Base-by-base conservation (phyloP, 345 rosid species). In the Populus alba region DNA sequence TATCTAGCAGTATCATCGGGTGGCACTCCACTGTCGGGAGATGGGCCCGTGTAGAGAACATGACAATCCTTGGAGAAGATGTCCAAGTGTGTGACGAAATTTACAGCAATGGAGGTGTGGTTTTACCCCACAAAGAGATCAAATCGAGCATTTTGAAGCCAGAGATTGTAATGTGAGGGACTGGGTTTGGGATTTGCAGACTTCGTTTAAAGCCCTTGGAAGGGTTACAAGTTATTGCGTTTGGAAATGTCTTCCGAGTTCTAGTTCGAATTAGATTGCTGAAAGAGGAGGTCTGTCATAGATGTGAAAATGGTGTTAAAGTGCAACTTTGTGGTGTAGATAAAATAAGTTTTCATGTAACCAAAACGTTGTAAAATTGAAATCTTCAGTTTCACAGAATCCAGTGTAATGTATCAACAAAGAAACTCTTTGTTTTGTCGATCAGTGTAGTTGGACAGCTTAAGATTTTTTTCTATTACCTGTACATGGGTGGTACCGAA, bases 11-110 rank as follows among this genome's bases (percentile, higher is more conserved):
- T 74, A 96, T 96, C 77, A 87, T 96, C 0, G 99, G 99, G 33
- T 96, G 99, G 99, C 98, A 96, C 81, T 96, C 97, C 35, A 96
- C 99, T 0, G 90, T 96, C 3, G 99, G 99, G 17, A 97, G 92
- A 67, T 96, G 99, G 99, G 93, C 99, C 0, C 82, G 99, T 38
- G 92, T 96, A 31, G 99, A 96, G 88, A 96, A 96, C 91, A 91
- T 96, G 97, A 96, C 99, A 15, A 96, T 96, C 57, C 92, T 96
- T 0, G 99, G 98, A 8, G 98, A 96, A 88, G 97, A 96, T 77
- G 99, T 96, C 68, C 98, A 96, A 73, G 97, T 96, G 5, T 81
- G 94, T 6, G 99, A 96, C 72, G 99, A 96, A 87, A 86, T 96
- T 16, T 96, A 96, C 85, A 96, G 93, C 88, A 96, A 96, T 16